Base-by-base conservation (phyloP, 768 basidiomycete genomes). In the Russula earlei region DNA sequence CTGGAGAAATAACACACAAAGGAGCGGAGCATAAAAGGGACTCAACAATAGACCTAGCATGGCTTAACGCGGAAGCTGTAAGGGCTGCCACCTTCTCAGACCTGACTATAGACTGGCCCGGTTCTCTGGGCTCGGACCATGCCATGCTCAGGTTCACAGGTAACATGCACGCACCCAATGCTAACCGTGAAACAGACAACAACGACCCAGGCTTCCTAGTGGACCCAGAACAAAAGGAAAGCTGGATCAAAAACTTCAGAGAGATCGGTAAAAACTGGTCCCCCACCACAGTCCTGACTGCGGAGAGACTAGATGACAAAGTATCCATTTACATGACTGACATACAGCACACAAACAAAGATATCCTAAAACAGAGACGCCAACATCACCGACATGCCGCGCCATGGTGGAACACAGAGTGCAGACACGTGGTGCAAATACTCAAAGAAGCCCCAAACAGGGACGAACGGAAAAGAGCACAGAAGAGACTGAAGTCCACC, bases 121-220 rank as follows among this genome's bases (percentile, higher is more conserved):
- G 29, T 2, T 31, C 25, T 8, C 10, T 45, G 3, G 43, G 43
- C 0, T 45, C 43, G 0, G 43, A 45, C n/a, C 43, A 45, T 5
- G 17, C 43, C 17, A 27, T 45, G 25, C 25, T 45, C 15, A 15
- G 3, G 6, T 4, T 44, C 24, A 6, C 43, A 3, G 43, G 43
- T 11, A 22, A 27, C 1, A 15, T 25, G 0, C 2, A 2, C 10
- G 15, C 2, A 1, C 8, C 31, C 19, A 12, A 6, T n/a, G 0
- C 4, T 0, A 0, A 8, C 9, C 29, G 10, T 10, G 7, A 5
- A 31, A 4, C 4, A 0, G n/a, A 19, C 4, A 1, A 12, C 9
- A 5, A 2, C 3, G 5, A 3, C 0, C 15, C 19, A 2, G 45
- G 45, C 10, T 47, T 47, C 29, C 10, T 47, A 0, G 7, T 47